phyloP scores from a whole-genome alignment of 257 asterid genomes.

The Capsicum chinense region DNA sequence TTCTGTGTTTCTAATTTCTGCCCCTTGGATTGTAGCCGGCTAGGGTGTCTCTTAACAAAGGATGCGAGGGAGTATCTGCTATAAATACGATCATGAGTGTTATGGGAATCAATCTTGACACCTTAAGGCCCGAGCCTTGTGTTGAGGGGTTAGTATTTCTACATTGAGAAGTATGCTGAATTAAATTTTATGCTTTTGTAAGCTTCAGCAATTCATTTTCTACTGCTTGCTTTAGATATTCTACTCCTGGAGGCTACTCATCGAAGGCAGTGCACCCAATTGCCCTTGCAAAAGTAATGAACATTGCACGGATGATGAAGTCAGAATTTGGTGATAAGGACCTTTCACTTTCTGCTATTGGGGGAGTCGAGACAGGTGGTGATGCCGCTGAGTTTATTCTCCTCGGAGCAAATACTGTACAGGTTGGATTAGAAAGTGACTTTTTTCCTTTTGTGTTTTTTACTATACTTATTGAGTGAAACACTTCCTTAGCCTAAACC shows the following conservation, averaged over 20 bases:
- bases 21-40: conserved; percentile 62
- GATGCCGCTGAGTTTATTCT: conserved; percentile 98
- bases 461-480: background rate
- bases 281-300: conserved; percentile 97
- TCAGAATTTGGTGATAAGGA: conserved; percentile 65
- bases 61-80: conserved; percentile 94
- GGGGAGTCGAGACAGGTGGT: conserved; percentile 91
- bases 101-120: conserved; percentile 92
- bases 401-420: conserved; percentile 94
- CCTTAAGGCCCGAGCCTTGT: conserved; percentile 93
- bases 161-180: background rate
- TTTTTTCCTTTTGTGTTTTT: background rate
- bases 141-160: conserved; percentile 78
- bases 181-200: conserved; percentile 3
- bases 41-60: conserved; percentile 69
- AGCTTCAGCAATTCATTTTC: background rate
- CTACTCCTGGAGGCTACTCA: conserved; percentile 97
- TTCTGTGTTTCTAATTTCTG: conserved; percentile 22
- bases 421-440: conserved; percentile 52
- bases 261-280: conserved; percentile 97
- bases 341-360: conserved; percentile 86
- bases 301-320: conserved; percentile 85
- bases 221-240: conserved; percentile 55
- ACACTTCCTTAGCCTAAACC: background rate
- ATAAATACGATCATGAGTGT: conserved; percentile 97